A percentile compares a stretch with the other conserved stretches of the same genome.
These are phyloP conservation scores for Pistacia atlantica DNA, from an alignment of 345 rosid species.

Conservation along the genomic window DNA sequence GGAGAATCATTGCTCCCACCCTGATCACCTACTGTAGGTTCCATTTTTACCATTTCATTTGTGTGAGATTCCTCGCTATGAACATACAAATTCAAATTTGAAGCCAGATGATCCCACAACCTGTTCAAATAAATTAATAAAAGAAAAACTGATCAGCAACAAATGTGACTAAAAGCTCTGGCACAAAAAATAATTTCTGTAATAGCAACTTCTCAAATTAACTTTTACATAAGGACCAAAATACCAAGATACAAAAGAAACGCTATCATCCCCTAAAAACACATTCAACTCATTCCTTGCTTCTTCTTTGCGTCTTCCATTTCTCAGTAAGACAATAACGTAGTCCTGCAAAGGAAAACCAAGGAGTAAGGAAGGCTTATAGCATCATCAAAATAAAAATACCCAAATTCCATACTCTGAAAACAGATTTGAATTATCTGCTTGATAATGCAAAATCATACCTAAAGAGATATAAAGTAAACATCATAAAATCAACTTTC, in stretches of 20 bases:
- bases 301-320: slow-evolving; percentile 85
- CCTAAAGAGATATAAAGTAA: not conserved
- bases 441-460: not conserved
- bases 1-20: slow-evolving; percentile 32
- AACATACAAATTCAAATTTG: slow-evolving; percentile 63
- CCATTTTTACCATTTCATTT: slow-evolving; percentile 33
- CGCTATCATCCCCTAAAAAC: slow-evolving; percentile 91
- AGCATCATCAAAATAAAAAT: not conserved
- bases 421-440: not conserved
- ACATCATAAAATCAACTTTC: not conserved
- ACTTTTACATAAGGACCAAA: slow-evolving; percentile 12
- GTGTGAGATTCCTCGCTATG: slow-evolving; percentile 36
- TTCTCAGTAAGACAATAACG: slow-evolving; percentile 82
- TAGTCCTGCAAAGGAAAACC: slow-evolving; percentile 67
- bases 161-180: slow-evolving; percentile 6
- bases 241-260: slow-evolving; percentile 87
- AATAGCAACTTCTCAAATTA: slow-evolving; percentile 2
- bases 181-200: not conserved
- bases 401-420: not conserved
- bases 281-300: slow-evolving; percentile 84
- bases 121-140: slow-evolving; percentile 41
- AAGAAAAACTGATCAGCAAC: not conserved
- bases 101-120: slow-evolving; percentile 95
- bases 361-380: slow-evolving; percentile 1
- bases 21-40: slow-evolving; percentile 32